phyloP scores from a whole-genome alignment of 2,329 filamentous ascomycete genomes.

The Bipolaris cookei region DNA sequence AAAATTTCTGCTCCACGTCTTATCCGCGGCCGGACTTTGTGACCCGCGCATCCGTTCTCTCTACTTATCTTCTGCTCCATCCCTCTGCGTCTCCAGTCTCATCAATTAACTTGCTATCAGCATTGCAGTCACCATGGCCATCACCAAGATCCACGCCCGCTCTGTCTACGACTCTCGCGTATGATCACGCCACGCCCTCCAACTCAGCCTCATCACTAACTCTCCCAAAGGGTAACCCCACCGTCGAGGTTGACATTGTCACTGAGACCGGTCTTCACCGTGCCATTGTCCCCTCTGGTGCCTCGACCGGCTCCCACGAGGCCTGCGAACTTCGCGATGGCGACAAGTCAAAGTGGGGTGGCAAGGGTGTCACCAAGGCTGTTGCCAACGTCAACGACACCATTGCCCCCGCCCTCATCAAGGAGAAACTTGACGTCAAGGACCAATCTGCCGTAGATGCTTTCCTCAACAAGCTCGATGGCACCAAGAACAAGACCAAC shows the following conservation, averaged over 20 bases:
- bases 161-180: slow-evolving; percentile 94
- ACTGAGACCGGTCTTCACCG: slow-evolving; percentile 96
- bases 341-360: slow-evolving; percentile 60
- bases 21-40: slow-evolving; percentile 46
- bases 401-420: slow-evolving; percentile 62
- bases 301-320: slow-evolving; percentile 73
- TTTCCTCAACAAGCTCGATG: slow-evolving; percentile 62
- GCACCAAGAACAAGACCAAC: slow-evolving; percentile 64
- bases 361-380: slow-evolving; percentile 63
- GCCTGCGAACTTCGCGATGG: slow-evolving; percentile 62
- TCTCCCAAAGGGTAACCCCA: slow-evolving; percentile 75
- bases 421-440: slow-evolving; percentile 60
- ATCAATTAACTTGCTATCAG: slow-evolving; percentile 35
- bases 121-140: slow-evolving; percentile 69
- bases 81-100: slow-evolving; percentile 13
- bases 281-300: slow-evolving; percentile 95
- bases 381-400: slow-evolving; percentile 62
- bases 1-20: slow-evolving; percentile 29
- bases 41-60: slow-evolving; percentile 33
- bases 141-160: slow-evolving; percentile 65
- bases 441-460: slow-evolving; percentile 61
- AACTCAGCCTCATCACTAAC: slow-evolving; percentile 15
- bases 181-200: slow-evolving; percentile 13
- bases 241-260: slow-evolving; percentile 96
- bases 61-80: slow-evolving; percentile 32